Evolutionary conservation across 169 alveolate genomes (phyloP).

Genomic region (Eimeria zaria): DNA sequence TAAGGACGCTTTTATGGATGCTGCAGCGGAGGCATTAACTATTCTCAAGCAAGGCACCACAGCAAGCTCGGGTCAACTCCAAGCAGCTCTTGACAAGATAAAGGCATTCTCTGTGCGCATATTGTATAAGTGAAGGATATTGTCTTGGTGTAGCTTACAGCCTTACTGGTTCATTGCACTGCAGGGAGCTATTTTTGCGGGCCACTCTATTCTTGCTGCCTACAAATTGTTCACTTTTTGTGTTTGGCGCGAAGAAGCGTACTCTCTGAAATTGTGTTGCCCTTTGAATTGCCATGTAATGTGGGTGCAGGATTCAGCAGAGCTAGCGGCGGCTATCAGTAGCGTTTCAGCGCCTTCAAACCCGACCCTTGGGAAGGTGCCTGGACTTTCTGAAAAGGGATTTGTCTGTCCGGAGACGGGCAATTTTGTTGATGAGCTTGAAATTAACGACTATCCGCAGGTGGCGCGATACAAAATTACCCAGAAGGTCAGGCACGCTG

Average conservation of each 20-base stretch:
- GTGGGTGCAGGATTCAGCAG: constrained; percentile 60
- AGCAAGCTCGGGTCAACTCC: constrained; percentile 73
- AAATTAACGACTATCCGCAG: constrained; percentile 96
- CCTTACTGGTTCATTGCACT: background rate
- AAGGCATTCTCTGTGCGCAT: constrained; percentile 59
- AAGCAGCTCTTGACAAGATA: constrained; percentile 74
- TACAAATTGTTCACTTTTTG: background rate
- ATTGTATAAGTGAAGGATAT: background rate
- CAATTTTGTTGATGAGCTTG: constrained; percentile 94
- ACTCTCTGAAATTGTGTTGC: background rate
- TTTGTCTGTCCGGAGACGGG: constrained; percentile 87
- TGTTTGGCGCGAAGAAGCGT: background rate
- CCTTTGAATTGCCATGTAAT: background rate
- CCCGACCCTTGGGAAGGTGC: constrained; percentile 86
- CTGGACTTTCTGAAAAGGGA: constrained; percentile 83
- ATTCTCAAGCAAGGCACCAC: constrained; percentile 77
- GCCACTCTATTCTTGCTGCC: background rate
- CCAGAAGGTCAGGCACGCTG: constrained; percentile 87
- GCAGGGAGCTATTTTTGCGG: background rate
- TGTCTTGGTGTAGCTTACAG: background rate
- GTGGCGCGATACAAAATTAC: constrained; percentile 93
- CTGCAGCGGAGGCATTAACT: constrained; percentile 69
- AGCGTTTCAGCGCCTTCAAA: constrained; percentile 79
- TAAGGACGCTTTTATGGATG: constrained; percentile 71
- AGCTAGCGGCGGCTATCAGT: constrained; percentile 78